These are phyloP conservation scores for Alternaria gansuensis DNA, from an alignment of 2,329 filamentous ascomycete species.

Conservation along the genomic window DNA sequence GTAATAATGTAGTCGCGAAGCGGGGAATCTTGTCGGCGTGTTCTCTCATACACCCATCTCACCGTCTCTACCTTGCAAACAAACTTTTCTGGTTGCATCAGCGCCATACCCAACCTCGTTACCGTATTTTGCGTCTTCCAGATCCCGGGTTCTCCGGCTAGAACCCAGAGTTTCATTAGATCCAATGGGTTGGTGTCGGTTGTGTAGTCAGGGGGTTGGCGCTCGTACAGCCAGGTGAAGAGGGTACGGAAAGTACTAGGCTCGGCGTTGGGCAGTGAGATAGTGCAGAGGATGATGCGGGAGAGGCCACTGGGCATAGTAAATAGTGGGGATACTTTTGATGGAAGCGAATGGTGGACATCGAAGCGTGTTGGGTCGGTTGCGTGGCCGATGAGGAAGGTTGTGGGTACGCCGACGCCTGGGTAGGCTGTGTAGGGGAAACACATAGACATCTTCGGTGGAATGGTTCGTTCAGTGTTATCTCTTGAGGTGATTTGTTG, in stretches of 20 bases:
- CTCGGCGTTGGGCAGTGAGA: background rate
- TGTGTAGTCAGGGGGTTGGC: background rate
- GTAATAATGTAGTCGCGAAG: background rate
- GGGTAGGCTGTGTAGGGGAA: background rate
- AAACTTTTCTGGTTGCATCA: constrained; percentile 10
- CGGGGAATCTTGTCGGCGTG: background rate
- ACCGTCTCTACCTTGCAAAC: constrained; percentile 5
- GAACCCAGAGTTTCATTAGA: background rate
- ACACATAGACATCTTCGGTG: background rate
- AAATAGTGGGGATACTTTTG: constrained; percentile 10
- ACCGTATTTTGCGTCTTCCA: constrained; percentile 20
- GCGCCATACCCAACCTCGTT: constrained; percentile 19
- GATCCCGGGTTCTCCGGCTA: constrained; percentile 12
- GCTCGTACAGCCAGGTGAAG: constrained; percentile 4
- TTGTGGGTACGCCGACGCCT: constrained; percentile 4
- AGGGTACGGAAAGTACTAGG: background rate
- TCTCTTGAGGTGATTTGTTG: fast-evolving
- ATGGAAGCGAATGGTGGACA: constrained; percentile 14
- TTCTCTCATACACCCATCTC: constrained; percentile 21
- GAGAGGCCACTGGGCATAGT: background rate
- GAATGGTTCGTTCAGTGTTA: background rate
- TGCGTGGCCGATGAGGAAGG: constrained; percentile 13
- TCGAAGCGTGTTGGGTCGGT: constrained; percentile 10
- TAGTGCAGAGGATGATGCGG: background rate
- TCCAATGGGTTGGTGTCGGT: background rate